Base-by-base conservation (phyloP, 2,329 filamentous ascomycete genomes). In the Sarocladium oryzae region DNA sequence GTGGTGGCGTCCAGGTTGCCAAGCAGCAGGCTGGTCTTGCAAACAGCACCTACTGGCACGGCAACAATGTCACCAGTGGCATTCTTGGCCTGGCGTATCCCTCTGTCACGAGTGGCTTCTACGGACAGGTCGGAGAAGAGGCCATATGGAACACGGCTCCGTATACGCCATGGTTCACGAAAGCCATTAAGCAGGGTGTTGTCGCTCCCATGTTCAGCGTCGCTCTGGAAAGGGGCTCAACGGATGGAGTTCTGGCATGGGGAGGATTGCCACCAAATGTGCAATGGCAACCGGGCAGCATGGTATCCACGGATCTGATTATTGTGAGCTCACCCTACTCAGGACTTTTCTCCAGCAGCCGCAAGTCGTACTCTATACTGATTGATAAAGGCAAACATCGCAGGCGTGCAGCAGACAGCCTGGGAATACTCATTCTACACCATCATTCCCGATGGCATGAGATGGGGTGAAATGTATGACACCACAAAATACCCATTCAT, bases 371-470 rank as follows among this genome's bases (percentile, higher is more conserved):
- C 28, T 23, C 4, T 21, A 33, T 9, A 56, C 36, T 32, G 43
- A 26, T 18, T 10, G 21, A 35, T 3, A 18, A 46, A 79, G 76
- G 70, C 73, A 37, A 72, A 73, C 46, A 62, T 79, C 30, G 66
- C 64, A 15, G 60, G 61, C 4, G 58, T 66, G 18, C 58, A 64
- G 2, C 64, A 65, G 51, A 70, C 72, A 4, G 62, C 70, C 1
- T 75, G 64, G 61, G 61, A 69, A 53, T 73, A 74, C 53, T 77
- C 76, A 2, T 79, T 75, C 59, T 79, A 79, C 57, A 78, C 76
- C 16, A 70, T 79, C 52, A 63, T 78, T 45, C 72, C 73, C 1
- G 73, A 76, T 51, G 76, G 74, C 2, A 65, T 77, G 53, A 61
- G 63, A 54, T 77, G 68, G 58, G 75, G 68, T 21, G 63, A 66